Evolutionary conservation across 495 filamentous ascomycete species (phyloP).

Genomic region (Lasiosphaeria miniovina): DNA sequence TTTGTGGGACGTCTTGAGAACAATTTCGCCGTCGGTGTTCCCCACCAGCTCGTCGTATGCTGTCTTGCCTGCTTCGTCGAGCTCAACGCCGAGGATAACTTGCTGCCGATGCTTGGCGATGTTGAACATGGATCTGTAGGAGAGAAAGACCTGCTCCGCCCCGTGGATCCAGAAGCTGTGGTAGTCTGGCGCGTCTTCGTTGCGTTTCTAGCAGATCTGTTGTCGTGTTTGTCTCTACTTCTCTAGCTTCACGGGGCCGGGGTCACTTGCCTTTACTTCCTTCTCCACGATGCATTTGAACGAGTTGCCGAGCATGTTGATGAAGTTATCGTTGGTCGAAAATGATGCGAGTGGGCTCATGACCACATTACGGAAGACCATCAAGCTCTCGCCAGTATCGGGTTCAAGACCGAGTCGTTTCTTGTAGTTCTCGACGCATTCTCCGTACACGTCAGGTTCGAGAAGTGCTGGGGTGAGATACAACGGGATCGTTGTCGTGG

Average conservation of each 20-base stretch:
- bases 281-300: constrained; percentile 12
- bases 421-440: constrained; percentile 14
- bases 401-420: constrained; percentile 10
- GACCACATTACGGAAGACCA: constrained; percentile 20
- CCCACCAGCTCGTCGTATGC: constrained; percentile 10
- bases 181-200: constrained; percentile 13
- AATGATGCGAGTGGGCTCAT: constrained; percentile 17
- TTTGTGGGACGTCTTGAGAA: constrained; percentile 15
- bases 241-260: too few relatives aligned
- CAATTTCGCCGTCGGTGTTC: constrained; percentile 15
- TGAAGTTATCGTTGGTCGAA: constrained; percentile 7
- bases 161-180: constrained; percentile 19
- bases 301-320: constrained; percentile 14
- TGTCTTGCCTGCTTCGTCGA: constrained; percentile 1
- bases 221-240: too few relatives aligned
- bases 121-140: constrained; percentile 20
- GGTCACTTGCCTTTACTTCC: constrained; percentile 10
- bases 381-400: constrained; percentile 7
- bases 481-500: constrained; percentile 36
- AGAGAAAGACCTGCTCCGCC: constrained; percentile 8
- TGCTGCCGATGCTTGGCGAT: constrained; percentile 23
- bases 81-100: constrained; percentile 11
- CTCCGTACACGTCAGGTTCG: constrained; percentile 37
- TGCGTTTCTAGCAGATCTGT: constrained; percentile 13
- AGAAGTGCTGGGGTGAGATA: constrained; percentile 47